These are phyloP conservation scores for Hypericum perforatum DNA, from an alignment of 345 rosid species.

Conservation along the genomic window DNA sequence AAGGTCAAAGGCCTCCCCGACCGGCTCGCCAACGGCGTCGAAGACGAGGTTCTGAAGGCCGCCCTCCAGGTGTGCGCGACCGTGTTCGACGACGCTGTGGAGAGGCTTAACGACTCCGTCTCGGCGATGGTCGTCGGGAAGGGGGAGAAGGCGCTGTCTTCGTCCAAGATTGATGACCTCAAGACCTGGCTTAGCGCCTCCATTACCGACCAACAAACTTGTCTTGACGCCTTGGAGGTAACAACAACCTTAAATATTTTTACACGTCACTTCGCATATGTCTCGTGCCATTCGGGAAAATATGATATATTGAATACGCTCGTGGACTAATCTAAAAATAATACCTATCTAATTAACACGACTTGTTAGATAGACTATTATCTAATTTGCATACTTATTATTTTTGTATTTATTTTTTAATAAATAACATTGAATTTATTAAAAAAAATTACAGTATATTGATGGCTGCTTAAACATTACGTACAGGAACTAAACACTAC, in stretches of 20 bases:
- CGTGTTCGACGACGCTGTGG: slow-evolving; percentile 62
- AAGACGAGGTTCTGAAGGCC: slow-evolving; percentile 22
- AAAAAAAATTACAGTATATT: no score
- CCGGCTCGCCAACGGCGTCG: slow-evolving; percentile 6
- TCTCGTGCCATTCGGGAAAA: no score
- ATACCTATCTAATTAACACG: no score
- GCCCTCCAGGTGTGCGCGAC: slow-evolving; percentile 48
- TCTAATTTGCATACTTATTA: no score
- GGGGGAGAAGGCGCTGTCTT: slow-evolving; percentile 19
- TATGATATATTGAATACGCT: no score
- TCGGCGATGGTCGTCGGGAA: slow-evolving; percentile 29
- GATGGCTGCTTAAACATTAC: no score
- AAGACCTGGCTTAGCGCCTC: slow-evolving; percentile 74
- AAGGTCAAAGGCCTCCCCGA: slow-evolving; percentile 14
- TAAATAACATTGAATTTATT: no score
- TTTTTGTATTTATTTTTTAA: no score
- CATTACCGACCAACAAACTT: slow-evolving; percentile 72
- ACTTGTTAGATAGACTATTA: no score
- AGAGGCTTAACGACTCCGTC: slow-evolving; percentile 50
- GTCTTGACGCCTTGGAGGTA: slow-evolving; percentile 46
- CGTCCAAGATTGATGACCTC: slow-evolving; percentile 38
- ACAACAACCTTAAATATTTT: no score
- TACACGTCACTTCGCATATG: no score
- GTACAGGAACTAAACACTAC: slow-evolving; percentile 33
- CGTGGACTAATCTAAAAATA: no score